phyloP scores from a whole-genome alignment of 2,329 filamentous ascomycete genomes.

The Ceratocystis cacaofunesta region DNA sequence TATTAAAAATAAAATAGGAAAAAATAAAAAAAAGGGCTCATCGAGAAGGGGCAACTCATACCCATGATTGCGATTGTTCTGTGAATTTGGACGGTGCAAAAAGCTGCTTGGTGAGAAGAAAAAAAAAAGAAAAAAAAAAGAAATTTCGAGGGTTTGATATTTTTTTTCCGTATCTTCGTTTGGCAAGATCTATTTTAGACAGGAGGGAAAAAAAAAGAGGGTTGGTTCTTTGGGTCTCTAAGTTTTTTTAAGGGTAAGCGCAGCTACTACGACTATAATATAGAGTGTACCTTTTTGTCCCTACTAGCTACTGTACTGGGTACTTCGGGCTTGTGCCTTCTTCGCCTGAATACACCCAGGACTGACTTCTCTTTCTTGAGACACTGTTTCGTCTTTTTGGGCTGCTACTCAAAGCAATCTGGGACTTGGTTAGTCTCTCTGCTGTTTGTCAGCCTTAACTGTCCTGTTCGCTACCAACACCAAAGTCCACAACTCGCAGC shows the following conservation, averaged over 20 bases:
- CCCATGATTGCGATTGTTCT: conserved; percentile 46
- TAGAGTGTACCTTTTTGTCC: too few relatives aligned
- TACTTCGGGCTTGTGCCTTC: too few relatives aligned
- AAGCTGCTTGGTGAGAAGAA: conserved; percentile 19
- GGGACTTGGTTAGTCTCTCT: neutral
- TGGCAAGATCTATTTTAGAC: neutral
- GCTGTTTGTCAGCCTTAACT: neutral
- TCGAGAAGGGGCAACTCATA: conserved; percentile 26
- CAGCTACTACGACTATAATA: too few relatives aligned
- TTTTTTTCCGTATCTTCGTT: conserved; percentile 6
- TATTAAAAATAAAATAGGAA: too few relatives aligned
- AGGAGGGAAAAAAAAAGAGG: conserved; percentile 8
- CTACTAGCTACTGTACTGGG: too few relatives aligned
- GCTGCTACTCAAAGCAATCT: too few relatives aligned
- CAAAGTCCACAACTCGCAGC: neutral
- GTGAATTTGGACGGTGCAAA: conserved; percentile 31
- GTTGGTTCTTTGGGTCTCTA: neutral
- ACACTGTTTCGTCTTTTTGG: too few relatives aligned
- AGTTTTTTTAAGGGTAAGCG: neutral
- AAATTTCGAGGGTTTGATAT: conserved; percentile 4
- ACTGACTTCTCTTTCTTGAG: too few relatives aligned
- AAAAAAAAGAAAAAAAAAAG: conserved; percentile 11
- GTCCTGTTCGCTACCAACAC: neutral
- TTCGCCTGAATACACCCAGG: too few relatives aligned
- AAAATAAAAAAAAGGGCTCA: neutral